phyloP scores from a whole-genome alignment of 75 land plant species.

The Selaginella tamariscina region DNA sequence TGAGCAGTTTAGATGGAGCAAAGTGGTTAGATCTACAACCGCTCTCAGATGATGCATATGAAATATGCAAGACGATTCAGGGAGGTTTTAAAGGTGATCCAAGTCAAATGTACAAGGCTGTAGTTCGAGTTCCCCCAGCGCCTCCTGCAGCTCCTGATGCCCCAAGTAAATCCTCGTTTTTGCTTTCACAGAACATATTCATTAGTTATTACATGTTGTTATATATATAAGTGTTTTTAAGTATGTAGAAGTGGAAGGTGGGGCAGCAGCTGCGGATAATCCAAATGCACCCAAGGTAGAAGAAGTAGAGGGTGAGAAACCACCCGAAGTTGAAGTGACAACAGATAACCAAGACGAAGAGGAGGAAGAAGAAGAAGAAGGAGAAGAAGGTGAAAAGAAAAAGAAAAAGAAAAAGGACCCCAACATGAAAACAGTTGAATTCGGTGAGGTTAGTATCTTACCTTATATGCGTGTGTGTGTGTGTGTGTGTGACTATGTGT shows the following conservation, averaged over 20 bases:
- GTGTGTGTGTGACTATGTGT: background rate
- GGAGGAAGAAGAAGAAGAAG: slow-evolving; percentile 26
- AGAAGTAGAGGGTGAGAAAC: background rate
- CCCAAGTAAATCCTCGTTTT: slow-evolving; percentile 7
- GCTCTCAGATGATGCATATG: slow-evolving; percentile 20
- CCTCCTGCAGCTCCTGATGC: slow-evolving; percentile 7
- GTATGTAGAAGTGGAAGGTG: slow-evolving; percentile 11
- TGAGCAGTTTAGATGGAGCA: slow-evolving; percentile 29
- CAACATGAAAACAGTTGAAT: slow-evolving; percentile 14
- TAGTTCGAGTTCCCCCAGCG: slow-evolving; percentile 19
- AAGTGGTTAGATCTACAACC: slow-evolving; percentile 32
- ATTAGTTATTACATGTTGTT: background rate
- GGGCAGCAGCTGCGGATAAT: slow-evolving; percentile 5
- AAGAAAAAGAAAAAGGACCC: slow-evolving; percentile 16
- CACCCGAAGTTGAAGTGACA: slow-evolving; percentile 6
- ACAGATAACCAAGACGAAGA: slow-evolving; percentile 16
- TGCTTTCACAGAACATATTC: background rate
- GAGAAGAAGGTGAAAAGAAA: slow-evolving; percentile 16
- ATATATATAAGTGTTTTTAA: background rate
- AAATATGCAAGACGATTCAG: slow-evolving; percentile 23
- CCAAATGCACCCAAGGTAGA: background rate
- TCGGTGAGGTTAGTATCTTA: slow-evolving; percentile 15
- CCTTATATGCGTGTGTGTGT: background rate
- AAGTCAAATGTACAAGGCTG: slow-evolving; percentile 18
- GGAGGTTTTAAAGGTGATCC: slow-evolving; percentile 34